Evolutionary conservation across 495 filamentous ascomycete species (phyloP), one percentile per base, ranked within the genome.

Genomic region (Evernia prunastri): DNA sequence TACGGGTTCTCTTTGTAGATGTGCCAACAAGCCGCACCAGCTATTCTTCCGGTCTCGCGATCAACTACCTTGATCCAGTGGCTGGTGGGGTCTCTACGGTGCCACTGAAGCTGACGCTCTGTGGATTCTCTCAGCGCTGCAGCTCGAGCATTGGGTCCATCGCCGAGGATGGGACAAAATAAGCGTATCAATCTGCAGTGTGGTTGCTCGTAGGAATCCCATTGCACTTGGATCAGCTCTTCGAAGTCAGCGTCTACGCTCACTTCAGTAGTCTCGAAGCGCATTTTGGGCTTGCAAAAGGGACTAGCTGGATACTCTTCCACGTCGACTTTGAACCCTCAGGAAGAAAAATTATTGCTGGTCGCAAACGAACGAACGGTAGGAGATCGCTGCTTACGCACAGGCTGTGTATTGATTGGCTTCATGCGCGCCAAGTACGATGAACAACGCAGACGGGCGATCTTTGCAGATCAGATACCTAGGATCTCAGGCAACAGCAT

Each of bases 11-110:
- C 67, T 15, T 69, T 66, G 43, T 70, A 57, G 31, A 73, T 67
- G 25, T 73, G 68, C 72, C 72, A 75, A 0, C 65, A 63, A 2
- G 73, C 72, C 23, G 29, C 68, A 7, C 73, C 74, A 20, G 71
- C 69, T 9, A 74, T 64, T 23, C 63, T 66, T 4, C 68, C 66
- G 2, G 67, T 70, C 2, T 72, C 66, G 11, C 57, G 67, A 45
- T 75, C 73, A 23, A 72, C 66, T 20, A 70, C 64, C 42, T 74
- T 70, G 2, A 72, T 36, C 67, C 68, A 73, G 40, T 64, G 51
- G 60, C 68, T 73, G 1, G 68, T 58, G 2, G 70, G 58, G 47
- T 71, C 72, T 11, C 62, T 49, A 0, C 61, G 66, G 40, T 75
- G 68, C 69, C 71, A 71, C 42, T 49, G 25, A 23, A 61, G 54